Evolutionary conservation across 2,329 filamentous ascomycete genomes (phyloP).

Genomic region (Camillea tinctor): DNA sequence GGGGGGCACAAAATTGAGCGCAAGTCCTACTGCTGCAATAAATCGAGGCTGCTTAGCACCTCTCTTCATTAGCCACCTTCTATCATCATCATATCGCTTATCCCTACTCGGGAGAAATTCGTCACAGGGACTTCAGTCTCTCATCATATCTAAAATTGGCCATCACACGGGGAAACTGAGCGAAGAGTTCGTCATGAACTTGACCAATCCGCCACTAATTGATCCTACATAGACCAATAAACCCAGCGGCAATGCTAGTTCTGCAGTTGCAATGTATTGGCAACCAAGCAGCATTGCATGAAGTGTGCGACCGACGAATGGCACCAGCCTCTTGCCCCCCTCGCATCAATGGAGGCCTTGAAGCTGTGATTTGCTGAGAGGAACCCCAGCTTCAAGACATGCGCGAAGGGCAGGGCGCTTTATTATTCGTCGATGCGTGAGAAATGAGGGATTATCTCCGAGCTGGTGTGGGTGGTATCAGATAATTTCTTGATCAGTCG

Average conservation of each 20-base stretch:
- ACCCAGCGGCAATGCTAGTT: background rate
- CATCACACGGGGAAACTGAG: background rate
- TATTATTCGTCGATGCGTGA: conserved; percentile 4
- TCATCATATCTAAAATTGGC: background rate
- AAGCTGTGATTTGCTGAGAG: conserved; percentile 15
- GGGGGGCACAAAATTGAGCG: background rate
- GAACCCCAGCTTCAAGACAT: conserved; percentile 27
- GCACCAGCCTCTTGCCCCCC: conserved; percentile 4
- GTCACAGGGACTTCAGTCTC: background rate
- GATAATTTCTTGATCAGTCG: conserved; percentile 27
- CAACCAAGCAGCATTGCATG: background rate
- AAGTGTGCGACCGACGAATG: conserved; percentile 13
- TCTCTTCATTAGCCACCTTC: background rate
- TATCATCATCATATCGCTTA: background rate
- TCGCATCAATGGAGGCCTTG: conserved; percentile 3
- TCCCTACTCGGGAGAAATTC: background rate
- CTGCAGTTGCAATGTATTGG: background rate
- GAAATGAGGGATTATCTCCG: conserved; percentile 34
- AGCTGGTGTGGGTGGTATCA: conserved; percentile 28
- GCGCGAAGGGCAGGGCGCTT: conserved; percentile 2
- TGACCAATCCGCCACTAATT: background rate
- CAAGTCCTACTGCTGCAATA: background rate
- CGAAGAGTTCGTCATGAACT: background rate
- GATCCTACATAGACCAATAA: background rate
- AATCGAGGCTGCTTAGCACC: background rate